phyloP scores from a whole-genome alignment of 2,329 filamentous ascomycete species.

The Aspergillus candidus region DNA sequence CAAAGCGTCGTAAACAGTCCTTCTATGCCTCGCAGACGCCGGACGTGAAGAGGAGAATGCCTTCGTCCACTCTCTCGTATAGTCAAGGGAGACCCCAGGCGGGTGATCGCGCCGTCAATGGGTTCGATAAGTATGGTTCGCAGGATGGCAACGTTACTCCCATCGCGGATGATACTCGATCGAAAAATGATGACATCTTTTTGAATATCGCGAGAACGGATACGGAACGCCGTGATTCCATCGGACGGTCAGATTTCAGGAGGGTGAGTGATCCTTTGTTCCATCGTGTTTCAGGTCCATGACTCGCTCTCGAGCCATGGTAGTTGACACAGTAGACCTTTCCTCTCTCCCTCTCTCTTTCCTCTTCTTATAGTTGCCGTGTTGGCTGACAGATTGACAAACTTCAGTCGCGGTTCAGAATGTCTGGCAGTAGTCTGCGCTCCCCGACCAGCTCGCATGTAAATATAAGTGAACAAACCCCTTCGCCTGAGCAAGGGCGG shows the following conservation, averaged over 20 bases:
- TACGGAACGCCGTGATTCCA: slow-evolving; percentile 32
- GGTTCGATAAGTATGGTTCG: slow-evolving; percentile 19
- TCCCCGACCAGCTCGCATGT: slow-evolving; percentile 26
- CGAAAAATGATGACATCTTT: slow-evolving; percentile 42
- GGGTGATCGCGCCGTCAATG: slow-evolving; percentile 21
- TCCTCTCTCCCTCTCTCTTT: not conserved
- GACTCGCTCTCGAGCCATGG: not conserved
- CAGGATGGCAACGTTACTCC: slow-evolving; percentile 29
- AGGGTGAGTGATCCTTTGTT: slow-evolving; percentile 26
- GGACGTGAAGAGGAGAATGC: slow-evolving; percentile 30
- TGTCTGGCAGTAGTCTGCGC: slow-evolving; percentile 30
- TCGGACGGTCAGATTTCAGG: slow-evolving; percentile 34
- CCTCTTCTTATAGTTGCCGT: not conserved
- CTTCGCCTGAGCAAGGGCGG: slow-evolving; percentile 32
- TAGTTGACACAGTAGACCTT: not conserved
- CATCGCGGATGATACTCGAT: slow-evolving; percentile 32
- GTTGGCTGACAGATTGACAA: slow-evolving; percentile 15
- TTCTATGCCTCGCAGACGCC: slow-evolving; percentile 18
- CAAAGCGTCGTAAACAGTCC: slow-evolving; percentile 23
- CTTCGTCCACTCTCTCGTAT: slow-evolving; percentile 26
- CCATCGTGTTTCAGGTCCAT: not conserved
- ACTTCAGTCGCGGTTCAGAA: slow-evolving; percentile 32
- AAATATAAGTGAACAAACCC: slow-evolving; percentile 27
- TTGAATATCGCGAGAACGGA: slow-evolving; percentile 42
- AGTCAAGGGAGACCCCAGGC: slow-evolving; percentile 22